phyloP scores from a whole-genome alignment of 2,329 filamentous ascomycete genomes.

The Alternaria longipes region DNA sequence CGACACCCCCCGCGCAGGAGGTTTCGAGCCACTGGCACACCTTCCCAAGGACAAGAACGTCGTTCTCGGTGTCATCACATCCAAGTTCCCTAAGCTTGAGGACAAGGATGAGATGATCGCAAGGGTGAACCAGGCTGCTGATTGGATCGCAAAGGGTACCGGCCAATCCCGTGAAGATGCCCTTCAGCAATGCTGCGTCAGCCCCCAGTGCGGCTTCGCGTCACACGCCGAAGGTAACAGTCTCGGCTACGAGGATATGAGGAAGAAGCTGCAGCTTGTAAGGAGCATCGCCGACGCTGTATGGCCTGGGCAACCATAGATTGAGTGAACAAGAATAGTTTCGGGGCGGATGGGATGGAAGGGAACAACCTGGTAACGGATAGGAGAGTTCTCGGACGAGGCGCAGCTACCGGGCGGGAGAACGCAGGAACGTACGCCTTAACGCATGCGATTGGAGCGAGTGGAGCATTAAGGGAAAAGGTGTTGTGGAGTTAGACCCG shows the following conservation, averaged over 20 bases:
- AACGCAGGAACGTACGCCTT: neutral
- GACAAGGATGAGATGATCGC: constrained; percentile 58
- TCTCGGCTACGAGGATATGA: constrained; percentile 74
- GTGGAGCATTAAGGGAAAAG: constrained; percentile 12
- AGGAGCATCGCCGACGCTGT: constrained; percentile 76
- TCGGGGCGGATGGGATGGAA: no score
- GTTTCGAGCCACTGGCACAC: constrained; percentile 57
- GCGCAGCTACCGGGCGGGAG: neutral
- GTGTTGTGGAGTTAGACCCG: constrained; percentile 12
- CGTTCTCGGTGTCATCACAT: constrained; percentile 58
- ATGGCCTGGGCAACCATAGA: constrained; percentile 67
- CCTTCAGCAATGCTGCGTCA: constrained; percentile 66
- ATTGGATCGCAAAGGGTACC: constrained; percentile 74
- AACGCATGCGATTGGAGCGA: constrained; percentile 4
- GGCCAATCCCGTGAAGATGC: constrained; percentile 72
- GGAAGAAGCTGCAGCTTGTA: constrained; percentile 75
- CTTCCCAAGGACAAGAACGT: constrained; percentile 59
- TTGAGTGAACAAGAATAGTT: neutral
- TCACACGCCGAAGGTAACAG: constrained; percentile 78
- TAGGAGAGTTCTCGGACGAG: constrained; percentile 3
- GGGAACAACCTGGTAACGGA: neutral
- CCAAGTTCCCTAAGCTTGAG: constrained; percentile 58
- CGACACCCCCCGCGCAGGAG: constrained; percentile 59
- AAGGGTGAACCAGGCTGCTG: constrained; percentile 62
- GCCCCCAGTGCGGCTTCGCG: constrained; percentile 59